Evolutionary conservation across 1,284 basidiomycete species (phyloP).

Genomic region (Sanghuangporus weigelae): DNA sequence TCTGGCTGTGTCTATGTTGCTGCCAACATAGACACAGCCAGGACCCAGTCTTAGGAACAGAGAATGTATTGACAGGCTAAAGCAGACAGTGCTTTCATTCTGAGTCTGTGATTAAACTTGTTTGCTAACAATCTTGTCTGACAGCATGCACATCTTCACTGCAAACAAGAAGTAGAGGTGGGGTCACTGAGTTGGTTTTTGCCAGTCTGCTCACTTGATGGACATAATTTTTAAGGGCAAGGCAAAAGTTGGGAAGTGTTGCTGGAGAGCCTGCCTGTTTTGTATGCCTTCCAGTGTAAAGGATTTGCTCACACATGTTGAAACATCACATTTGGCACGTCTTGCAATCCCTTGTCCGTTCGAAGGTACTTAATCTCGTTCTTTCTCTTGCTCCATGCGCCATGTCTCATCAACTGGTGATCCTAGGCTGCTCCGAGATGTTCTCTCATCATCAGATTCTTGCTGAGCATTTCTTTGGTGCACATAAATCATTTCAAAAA

Average conservation of each 20-base stretch:
- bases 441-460: neutral
- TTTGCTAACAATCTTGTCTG: neutral
- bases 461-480: neutral
- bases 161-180: neutral
- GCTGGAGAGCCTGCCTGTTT: neutral
- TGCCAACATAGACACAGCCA: neutral
- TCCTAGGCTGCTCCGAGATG: neutral
- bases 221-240: neutral
- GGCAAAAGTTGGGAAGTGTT: neutral
- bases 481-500: neutral
- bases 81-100: neutral
- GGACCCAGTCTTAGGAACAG: neutral
- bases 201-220: neutral
- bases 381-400: neutral
- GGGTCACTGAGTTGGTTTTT: neutral
- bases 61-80: too few relatives aligned
- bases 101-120: neutral
- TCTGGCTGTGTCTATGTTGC: neutral
- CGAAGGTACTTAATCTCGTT: neutral
- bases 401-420: neutral
- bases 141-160: neutral
- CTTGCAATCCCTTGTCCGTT: neutral
- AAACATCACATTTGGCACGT: neutral
- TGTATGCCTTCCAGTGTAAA: neutral
- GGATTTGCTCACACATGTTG: neutral